Evolutionary conservation across 129 eudicot species (phyloP).

Genomic region (Kitagawia praeruptora): DNA sequence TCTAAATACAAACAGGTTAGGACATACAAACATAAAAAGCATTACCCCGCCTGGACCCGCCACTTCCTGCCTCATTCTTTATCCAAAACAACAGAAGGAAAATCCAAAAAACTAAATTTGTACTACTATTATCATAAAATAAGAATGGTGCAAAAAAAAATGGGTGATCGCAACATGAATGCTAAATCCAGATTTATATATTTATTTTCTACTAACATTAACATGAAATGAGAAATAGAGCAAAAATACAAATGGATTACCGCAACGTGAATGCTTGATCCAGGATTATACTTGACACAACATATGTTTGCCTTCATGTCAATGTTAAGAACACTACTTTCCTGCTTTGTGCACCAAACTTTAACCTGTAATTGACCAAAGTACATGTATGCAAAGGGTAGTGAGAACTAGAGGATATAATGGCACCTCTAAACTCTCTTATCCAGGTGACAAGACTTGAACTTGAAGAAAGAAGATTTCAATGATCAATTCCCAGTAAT

Average conservation of each 20-base stretch:
- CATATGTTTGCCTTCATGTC: constrained; percentile 76
- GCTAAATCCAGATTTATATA: constrained; percentile 54
- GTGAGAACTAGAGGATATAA: neutral
- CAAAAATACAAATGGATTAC: constrained; percentile 18
- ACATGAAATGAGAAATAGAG: constrained; percentile 5
- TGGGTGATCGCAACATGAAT: constrained; percentile 36
- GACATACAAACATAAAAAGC: neutral
- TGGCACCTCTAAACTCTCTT: neutral
- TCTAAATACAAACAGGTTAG: constrained; percentile 3
- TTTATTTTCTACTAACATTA: neutral
- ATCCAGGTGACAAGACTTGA: neutral
- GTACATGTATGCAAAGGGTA: constrained; percentile 11
- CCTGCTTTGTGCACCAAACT: constrained; percentile 67
- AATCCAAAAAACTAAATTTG: neutral
- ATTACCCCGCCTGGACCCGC: neutral
- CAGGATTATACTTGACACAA: constrained; percentile 70
- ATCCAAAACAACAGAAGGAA: neutral
- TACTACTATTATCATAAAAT: neutral
- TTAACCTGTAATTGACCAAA: constrained; percentile 43
- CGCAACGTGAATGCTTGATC: constrained; percentile 58
- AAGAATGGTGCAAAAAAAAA: neutral
- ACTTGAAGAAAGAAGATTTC: neutral
- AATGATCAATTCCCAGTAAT: neutral
- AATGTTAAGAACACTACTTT: constrained; percentile 59
- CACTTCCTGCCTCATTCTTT: neutral